Percentiles rank a stretch among this genome's conserved stretches.
phyloP scores from a whole-genome alignment of 1,139 yeast genomes.

The Geotrichum siamense region DNA sequence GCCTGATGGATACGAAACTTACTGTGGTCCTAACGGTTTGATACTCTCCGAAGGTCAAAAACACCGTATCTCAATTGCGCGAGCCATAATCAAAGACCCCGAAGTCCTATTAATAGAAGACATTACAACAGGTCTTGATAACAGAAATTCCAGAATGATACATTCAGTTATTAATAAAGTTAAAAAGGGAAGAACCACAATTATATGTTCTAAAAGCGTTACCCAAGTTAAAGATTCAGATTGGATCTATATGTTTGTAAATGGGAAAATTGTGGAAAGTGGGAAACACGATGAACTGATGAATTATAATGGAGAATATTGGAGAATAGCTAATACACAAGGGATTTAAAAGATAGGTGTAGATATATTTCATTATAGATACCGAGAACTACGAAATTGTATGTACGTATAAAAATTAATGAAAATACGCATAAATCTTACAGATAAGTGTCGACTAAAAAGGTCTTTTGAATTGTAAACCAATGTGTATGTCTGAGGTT shows the following conservation, averaged over 20 bases:
- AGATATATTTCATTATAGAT: too few species aligned
- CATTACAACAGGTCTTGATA: slow-evolving; percentile 77
- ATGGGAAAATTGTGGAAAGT: slow-evolving; percentile 69
- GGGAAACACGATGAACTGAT: slow-evolving; percentile 43
- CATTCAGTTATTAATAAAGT: slow-evolving; percentile 51
- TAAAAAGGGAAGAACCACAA: slow-evolving; percentile 70
- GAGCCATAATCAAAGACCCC: slow-evolving; percentile 67
- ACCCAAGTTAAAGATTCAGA: slow-evolving; percentile 92
- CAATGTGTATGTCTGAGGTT: too few species aligned
- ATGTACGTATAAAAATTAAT: too few species aligned
- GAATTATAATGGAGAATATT: slow-evolving; percentile 35
- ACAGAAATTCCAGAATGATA: slow-evolving; percentile 73
- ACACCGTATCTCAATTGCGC: slow-evolving; percentile 70
- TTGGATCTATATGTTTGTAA: slow-evolving; percentile 68
- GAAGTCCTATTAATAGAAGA: slow-evolving; percentile 62
- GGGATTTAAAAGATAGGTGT: background rate
- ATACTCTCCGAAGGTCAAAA: slow-evolving; percentile 82
- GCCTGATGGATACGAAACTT: slow-evolving; percentile 77
- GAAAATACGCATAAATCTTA: too few species aligned
- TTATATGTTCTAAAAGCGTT: slow-evolving; percentile 82
- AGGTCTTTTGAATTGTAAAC: too few species aligned
- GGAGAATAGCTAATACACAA: slow-evolving; percentile 2
- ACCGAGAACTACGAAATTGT: too few species aligned
- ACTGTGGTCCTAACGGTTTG: slow-evolving; percentile 76
- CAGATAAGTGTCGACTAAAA: too few species aligned